A percentile compares a stretch with the other conserved stretches of the same genome.
These are phyloP conservation scores for Ophiorrhiza pumila DNA, from an alignment of 257 asterid species.

Conservation along the genomic window DNA sequence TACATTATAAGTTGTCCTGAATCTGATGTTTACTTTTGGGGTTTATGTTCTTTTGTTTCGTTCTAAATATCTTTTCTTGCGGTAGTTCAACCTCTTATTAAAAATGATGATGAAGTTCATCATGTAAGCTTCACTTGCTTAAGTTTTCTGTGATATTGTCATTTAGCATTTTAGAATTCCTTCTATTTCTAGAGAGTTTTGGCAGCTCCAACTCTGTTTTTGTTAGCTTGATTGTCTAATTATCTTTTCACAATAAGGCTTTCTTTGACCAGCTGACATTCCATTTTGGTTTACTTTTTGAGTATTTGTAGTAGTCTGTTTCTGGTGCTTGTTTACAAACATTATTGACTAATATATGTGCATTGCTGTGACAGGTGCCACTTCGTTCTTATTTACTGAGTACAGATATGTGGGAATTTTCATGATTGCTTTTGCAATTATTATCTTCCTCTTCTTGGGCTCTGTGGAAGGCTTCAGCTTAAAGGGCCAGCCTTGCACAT, in stretches of 20 bases:
- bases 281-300: neutral
- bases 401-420: slow-evolving; percentile 77
- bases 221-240: neutral
- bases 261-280: neutral
- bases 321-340: neutral
- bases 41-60: neutral
- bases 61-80: neutral
- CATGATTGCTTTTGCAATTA: slow-evolving; percentile 87
- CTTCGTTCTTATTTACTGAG: slow-evolving; percentile 75
- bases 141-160: neutral
- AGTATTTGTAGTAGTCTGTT: neutral
- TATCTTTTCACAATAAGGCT: neutral
- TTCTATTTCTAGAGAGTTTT: neutral
- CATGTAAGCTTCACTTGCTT: neutral
- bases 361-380: slow-evolving; percentile 59
- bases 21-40: neutral
- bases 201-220: neutral
- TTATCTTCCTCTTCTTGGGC: slow-evolving; percentile 84
- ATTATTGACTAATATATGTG: neutral
- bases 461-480: slow-evolving; percentile 89
- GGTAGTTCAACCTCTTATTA: neutral
- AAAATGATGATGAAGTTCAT: neutral
- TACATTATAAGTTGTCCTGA: neutral
- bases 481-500: slow-evolving; percentile 38
- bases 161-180: neutral